Evolutionary conservation across 495 filamentous ascomycete species (phyloP), one percentile per base, ranked within the genome.

Genomic region (Aspergillus coremiiformis): DNA sequence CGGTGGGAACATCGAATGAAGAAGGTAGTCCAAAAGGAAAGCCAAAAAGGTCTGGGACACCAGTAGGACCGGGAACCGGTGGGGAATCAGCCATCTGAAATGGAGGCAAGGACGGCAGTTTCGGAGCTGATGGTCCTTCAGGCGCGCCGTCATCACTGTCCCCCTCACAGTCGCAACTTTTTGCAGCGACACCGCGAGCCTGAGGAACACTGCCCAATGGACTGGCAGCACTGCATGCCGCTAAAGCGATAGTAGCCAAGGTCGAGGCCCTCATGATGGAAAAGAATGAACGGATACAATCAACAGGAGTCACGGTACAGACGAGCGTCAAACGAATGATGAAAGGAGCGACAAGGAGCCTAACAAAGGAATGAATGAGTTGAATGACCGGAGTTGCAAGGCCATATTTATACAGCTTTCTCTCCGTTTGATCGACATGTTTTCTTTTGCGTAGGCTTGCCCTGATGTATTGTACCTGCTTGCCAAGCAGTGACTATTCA

Each of bases 251-350:
- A 43, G 56, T 53, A 20, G 59, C 55, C 17, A 58, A 35, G 19
- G 54, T 33, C 44, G 55, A 51, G 29, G 53, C 52, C 55, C 56
- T 62, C 59, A 62, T 62, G 17, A 43, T 54, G 53, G 39, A 52
- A n/a, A 51, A 26, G 43, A 47, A 37, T 47, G 33, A 47, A 54
- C 37, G 15, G 45, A 49, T 43, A 23, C 37, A 27, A 23, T 20
- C 32, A 47, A 51, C 24, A n/a, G 32, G 47, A 51, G 47, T 49
- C 33, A 42, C 41, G 20, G 46, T 39, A 49, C 43, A n/a, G 32
- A 35, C 32, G n/a, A 35, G 5, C 11, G 29, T 32, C 29, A 32
- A 32, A 9, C 6, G n/a, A 37, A 20, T 3, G 5, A 39, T 3
- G n/a, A 39, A 53, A 51, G 26, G 41, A 52, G 19, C 11, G 39